Conservation (phyloP, 176 grass and related monocot genomes). For the Hyparrhenia diplandra region DNA sequence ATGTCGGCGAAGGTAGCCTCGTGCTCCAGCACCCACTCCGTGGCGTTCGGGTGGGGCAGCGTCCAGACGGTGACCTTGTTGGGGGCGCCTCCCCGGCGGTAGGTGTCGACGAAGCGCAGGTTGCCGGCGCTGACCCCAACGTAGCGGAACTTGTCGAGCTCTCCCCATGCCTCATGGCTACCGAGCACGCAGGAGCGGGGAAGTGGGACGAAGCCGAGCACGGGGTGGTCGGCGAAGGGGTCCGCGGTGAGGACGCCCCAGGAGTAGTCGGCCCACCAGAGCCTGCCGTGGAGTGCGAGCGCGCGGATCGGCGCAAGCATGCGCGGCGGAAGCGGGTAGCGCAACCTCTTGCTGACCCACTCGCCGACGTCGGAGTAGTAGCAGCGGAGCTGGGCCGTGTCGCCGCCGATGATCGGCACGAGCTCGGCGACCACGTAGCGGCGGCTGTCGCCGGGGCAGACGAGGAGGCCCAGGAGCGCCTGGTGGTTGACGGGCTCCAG, state of each 20-base stretch:
- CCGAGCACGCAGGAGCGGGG: neutral
- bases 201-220: neutral
- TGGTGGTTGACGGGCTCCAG: neutral
- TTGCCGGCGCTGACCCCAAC: neutral
- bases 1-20: conserved; percentile 2
- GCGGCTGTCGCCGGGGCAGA: neutral
- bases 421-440: neutral
- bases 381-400: neutral
- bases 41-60: neutral
- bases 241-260: neutral
- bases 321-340: neutral
- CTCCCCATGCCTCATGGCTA: neutral
- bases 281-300: neutral
- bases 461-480: neutral
- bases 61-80: neutral
- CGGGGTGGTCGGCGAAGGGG: neutral
- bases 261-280: conserved; percentile 5
- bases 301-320: neutral
- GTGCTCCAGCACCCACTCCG: neutral
- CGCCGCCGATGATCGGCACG: neutral
- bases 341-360: neutral
- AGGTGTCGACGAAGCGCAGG: neutral
- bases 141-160: neutral
- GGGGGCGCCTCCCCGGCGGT: neutral
- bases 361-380: neutral